These are phyloP conservation scores for Thozetella sp. DNA, from an alignment of 495 filamentous ascomycete species.

Conservation along the genomic window DNA sequence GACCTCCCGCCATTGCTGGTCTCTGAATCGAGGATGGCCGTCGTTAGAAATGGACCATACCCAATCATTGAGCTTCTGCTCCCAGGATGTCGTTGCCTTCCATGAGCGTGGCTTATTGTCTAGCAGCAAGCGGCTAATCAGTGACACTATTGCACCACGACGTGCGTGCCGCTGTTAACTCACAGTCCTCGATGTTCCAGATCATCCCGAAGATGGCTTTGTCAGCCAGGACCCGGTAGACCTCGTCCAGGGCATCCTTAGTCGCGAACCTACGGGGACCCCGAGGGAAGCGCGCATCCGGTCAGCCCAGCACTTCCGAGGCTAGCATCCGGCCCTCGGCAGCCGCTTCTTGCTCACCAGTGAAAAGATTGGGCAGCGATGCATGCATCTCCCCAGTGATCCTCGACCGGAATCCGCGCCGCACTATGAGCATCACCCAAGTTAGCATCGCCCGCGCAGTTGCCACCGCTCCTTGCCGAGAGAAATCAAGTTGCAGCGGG, in stretches of 20 bases:
- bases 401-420: conserved; percentile 49
- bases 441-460: neutral
- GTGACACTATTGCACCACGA: neutral
- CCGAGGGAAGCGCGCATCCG: neutral
- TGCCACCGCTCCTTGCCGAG: too few relatives aligned
- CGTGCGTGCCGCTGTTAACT: conserved; percentile 7
- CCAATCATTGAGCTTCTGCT: conserved; percentile 52
- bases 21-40: conserved; percentile 56
- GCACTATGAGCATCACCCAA: conserved; percentile 23
- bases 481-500: neutral
- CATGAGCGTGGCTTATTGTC: conserved; percentile 54
- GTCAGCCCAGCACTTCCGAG: conserved; percentile 1
- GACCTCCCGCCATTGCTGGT: conserved; percentile 51
- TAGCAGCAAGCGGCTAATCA: conserved; percentile 7
- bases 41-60: conserved; percentile 47
- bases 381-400: conserved; percentile 61
- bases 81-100: conserved; percentile 50
- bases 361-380: conserved; percentile 65
- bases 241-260: conserved; percentile 53
- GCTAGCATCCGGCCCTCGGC: neutral
- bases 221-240: conserved; percentile 56
- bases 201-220: conserved; percentile 59
- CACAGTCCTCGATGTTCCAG: conserved; percentile 70
- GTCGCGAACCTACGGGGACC: conserved; percentile 58
- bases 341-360: conserved; percentile 40